Evolutionary conservation across 208 protist genomes (phyloP), one percentile per base, ranked within the genome.

Genomic region (Trypanosoma mega): DNA sequence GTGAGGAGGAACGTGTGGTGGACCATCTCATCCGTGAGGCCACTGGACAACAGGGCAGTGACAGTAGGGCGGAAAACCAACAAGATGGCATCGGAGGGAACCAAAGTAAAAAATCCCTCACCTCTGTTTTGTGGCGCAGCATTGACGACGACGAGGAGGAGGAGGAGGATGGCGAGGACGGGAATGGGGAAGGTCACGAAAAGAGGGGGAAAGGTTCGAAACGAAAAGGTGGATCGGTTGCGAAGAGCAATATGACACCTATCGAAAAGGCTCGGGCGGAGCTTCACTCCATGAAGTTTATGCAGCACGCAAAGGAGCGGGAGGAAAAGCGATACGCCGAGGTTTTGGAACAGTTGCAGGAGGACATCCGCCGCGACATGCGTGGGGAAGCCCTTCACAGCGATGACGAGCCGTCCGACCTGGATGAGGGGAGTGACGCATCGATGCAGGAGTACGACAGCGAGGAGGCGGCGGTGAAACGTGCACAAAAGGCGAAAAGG

Each of bases 211-310:
- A n/a, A n/a, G n/a, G n/a, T n/a, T n/a, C n/a, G n/a, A n/a, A n/a
- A n/a, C n/a, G n/a, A n/a, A n/a, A n/a, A n/a, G n/a, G n/a, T n/a
- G n/a, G n/a, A n/a, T n/a, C n/a, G n/a, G n/a, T n/a, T n/a, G 30
- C 37, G 53, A 60, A 29, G 39, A 74, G 47, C 11, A 44, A 54
- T 18, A 60, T 55, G 46, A 82, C 63, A 26, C 77, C 81, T 1
- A 81, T 80, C 31, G 70, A 82, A 24, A 89, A 85, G 58, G 86
- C 87, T 11, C 80, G 82, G 4, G 46, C 70, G 29, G 85, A 90
- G 61, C 57, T 93, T 45, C 74, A 73, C 2, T 72, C 63, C 27
- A 93, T 93, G 86, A 82, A 87, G 57, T 94, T 96, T 68, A 96
- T 94, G 88, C 87, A 91, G 62, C 65, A 73, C 8, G 84, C 91